Conservation (phyloP, 257 asterid species). For the Fraxinus cuspidata region DNA sequence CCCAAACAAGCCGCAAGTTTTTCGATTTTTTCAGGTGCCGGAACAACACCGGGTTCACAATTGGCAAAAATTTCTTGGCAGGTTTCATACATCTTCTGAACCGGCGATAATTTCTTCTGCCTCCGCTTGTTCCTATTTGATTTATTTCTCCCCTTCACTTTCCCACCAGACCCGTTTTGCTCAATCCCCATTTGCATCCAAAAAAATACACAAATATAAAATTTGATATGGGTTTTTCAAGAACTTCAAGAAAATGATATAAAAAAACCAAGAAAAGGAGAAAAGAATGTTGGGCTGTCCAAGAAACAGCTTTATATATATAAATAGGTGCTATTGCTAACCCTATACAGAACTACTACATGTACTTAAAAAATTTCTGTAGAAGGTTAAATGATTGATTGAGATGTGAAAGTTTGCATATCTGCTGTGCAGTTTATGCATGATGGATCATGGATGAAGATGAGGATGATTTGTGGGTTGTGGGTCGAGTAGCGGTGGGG, state of each 20-base stretch:
- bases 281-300: neutral
- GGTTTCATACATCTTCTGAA: conserved; percentile 74
- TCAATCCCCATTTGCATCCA: conserved; percentile 69
- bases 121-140: conserved; percentile 48
- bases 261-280: neutral
- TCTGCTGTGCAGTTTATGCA: neutral
- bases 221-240: conserved; percentile 24
- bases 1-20: conserved; percentile 71
- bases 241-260: neutral
- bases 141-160: conserved; percentile 45
- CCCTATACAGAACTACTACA: neutral
- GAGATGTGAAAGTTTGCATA: conserved; percentile 20
- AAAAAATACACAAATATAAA: neutral
- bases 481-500: conserved; percentile 14
- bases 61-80: conserved; percentile 71
- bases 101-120: conserved; percentile 43
- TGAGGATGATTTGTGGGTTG: neutral
- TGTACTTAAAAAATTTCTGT: conserved; percentile 13
- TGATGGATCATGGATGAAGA: neutral
- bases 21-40: conserved; percentile 61
- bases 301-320: conserved; percentile 18
- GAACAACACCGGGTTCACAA: conserved; percentile 81
- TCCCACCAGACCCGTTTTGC: conserved; percentile 48
- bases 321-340: conserved; percentile 12
- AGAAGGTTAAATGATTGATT: conserved; percentile 25